These are phyloP conservation scores for Lepidium africanum DNA, from an alignment of 345 rosid species.

Conservation along the genomic window DNA sequence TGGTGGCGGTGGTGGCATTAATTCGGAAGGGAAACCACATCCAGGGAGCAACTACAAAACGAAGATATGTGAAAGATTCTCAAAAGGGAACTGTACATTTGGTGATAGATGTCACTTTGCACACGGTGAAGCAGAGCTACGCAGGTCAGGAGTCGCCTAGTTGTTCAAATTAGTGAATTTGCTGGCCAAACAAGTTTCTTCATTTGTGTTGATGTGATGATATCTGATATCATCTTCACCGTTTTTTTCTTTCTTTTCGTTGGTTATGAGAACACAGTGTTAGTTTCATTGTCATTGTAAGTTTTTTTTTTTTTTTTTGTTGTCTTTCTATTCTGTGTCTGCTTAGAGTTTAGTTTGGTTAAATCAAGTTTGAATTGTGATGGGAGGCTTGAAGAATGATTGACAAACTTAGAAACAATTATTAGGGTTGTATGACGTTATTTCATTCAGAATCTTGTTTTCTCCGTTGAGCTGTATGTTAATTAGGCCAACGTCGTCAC, in stretches of 20 bases:
- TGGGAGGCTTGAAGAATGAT: background rate
- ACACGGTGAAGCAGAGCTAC: conserved; percentile 81
- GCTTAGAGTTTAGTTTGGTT: conserved; percentile 1
- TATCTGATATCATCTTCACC: conserved; percentile 10
- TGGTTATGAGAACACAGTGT: conserved; percentile 14
- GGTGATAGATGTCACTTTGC: conserved; percentile 94
- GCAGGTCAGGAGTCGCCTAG: conserved; percentile 38
- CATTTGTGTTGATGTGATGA: conserved; percentile 1
- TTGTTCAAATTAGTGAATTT: background rate
- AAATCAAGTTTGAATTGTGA: background rate
- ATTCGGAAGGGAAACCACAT: conserved; percentile 31
- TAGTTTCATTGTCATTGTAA: conserved; percentile 14
- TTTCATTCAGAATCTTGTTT: background rate
- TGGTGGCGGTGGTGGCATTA: conserved; percentile 4
- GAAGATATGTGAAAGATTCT: conserved; percentile 70
- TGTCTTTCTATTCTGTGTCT: background rate
- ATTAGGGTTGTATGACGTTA: conserved; percentile 12
- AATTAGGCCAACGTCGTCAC: background rate
- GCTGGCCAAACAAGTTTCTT: conserved; percentile 2
- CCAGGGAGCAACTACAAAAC: conserved; percentile 65
- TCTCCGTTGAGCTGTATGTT: background rate
- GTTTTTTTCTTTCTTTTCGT: background rate
- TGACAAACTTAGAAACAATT: background rate
- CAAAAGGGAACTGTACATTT: conserved; percentile 76
- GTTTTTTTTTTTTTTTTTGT: background rate